Percentiles rank a stretch among this genome's conserved stretches.
These are phyloP conservation scores for Thalia dealbata DNA, from an alignment of 176 grass and related monocot species.

Conservation along the genomic window DNA sequence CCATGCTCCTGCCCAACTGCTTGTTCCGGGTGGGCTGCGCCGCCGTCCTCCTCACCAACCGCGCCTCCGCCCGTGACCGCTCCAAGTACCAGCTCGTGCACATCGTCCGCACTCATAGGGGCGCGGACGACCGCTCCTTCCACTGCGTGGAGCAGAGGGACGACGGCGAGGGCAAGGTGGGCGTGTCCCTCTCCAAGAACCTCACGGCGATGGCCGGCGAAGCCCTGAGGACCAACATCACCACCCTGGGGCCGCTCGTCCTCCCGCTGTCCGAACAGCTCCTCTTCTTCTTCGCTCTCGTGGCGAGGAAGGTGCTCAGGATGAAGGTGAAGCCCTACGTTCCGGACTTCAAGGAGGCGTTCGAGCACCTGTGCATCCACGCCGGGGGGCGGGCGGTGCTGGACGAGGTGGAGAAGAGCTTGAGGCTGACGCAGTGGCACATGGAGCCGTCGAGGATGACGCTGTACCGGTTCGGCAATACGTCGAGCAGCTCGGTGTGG, in stretches of 20 bases:
- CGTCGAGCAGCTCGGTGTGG: conserved; percentile 62
- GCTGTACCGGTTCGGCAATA: conserved; percentile 59
- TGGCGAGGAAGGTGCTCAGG: not conserved
- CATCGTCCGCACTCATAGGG: conserved; percentile 8
- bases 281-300: conserved; percentile 1
- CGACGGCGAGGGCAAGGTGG: not conserved
- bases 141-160: not conserved
- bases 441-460: conserved; percentile 70
- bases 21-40: conserved; percentile 8
- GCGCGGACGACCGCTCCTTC: not conserved
- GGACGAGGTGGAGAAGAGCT: conserved; percentile 48
- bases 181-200: conserved; percentile 5
- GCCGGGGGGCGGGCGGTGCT: conserved; percentile 46
- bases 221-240: conserved; percentile 13
- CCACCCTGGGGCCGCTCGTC: conserved; percentile 7
- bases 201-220: conserved; percentile 9
- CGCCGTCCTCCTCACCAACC: conserved; percentile 1
- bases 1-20: conserved; percentile 14
- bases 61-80: not conserved
- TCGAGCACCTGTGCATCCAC: conserved; percentile 76
- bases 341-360: conserved; percentile 64
- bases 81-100: conserved; percentile 13
- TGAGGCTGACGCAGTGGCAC: conserved; percentile 44
- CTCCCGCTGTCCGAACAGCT: conserved; percentile 14
- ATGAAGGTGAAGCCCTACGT: conserved; percentile 33